phyloP scores from a whole-genome alignment of 2,329 filamentous ascomycete species.

The Lachnum nothofagi region DNA sequence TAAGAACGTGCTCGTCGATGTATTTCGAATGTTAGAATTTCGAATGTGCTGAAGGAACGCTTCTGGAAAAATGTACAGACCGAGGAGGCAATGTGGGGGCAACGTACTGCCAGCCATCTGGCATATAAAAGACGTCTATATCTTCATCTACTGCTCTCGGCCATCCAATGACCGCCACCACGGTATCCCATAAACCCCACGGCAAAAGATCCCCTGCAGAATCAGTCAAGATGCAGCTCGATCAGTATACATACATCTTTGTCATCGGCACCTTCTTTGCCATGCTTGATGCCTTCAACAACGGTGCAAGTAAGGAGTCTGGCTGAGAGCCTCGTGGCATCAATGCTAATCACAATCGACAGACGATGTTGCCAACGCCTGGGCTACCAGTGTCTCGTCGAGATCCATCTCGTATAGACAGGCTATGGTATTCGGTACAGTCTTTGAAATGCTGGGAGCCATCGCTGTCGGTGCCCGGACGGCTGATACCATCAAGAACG shows the following conservation, averaged over 20 bases:
- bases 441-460: slow-evolving; percentile 66
- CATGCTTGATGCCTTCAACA: slow-evolving; percentile 56
- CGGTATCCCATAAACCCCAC: no score
- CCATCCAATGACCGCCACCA: no score
- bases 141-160: no score
- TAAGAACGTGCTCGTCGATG: no score
- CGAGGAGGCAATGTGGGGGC: no score
- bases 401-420: slow-evolving; percentile 66
- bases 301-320: slow-evolving; percentile 38
- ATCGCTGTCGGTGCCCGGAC: slow-evolving; percentile 64
- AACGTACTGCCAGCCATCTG: no score
- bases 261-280: slow-evolving; percentile 52
- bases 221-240: slow-evolving; percentile 30
- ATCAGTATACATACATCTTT: slow-evolving; percentile 53
- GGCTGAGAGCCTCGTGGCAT: background rate
- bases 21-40: no score
- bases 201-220: no score
- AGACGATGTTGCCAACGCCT: slow-evolving; percentile 82
- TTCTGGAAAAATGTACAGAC: no score
- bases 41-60: no score
- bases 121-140: no score
- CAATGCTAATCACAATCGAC: slow-evolving; percentile 1
- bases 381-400: slow-evolving; percentile 78
- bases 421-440: slow-evolving; percentile 60
- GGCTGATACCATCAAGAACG: slow-evolving; percentile 75